Evolutionary conservation across 768 basidiomycete genomes (phyloP), one percentile per base, ranked within the genome.

Genomic region (Mycena galericulata): DNA sequence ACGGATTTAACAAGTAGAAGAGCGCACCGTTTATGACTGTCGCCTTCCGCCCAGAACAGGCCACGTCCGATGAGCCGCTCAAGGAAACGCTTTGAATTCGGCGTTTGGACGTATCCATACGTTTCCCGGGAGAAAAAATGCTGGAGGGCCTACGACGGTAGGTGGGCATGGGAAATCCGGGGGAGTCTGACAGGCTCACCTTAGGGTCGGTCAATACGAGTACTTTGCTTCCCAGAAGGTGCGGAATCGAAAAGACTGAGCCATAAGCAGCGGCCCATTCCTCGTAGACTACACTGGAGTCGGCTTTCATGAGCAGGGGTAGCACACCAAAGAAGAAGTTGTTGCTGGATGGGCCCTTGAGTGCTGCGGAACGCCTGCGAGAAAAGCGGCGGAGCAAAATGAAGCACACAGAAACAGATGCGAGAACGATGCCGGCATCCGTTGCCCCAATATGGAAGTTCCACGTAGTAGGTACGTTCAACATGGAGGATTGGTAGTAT

Each of bases 111-210:
- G 68, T 90, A 90, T 0, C 78, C 80, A 50, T 78, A 86, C 0
- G 88, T 85, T 59, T 89, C 89, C 62, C 77, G 81, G 20, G 83
- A 78, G 62, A 83, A 87, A 50, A 88, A 82, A 67, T 90, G 87
- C 0, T 83, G 79, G 26, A 86, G 75, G 0, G 88, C 32, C 34
- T 36, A 36, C 14, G 34, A 36, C 34, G n/a, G 14, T 36, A 14
- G 34, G 34, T 36, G 34, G 14, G 14, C 14, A 36, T 36, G 34
- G 34, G 34, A 36, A 36, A 14, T 36, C 34, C 34, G 14, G 8
- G 34, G 34, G 8, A 36, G 6, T 6, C 34, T 36, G 14, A n/a
- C n/a, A n/a, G n/a, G n/a, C 34, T 36, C 8, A 14, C 34, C 88
- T 75, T 62, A 40, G 50, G 49, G n/a, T 62, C 61, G 1, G 38